Evolutionary conservation across 1,139 yeast species (phyloP).

Genomic region (Pichia cactophila): DNA sequence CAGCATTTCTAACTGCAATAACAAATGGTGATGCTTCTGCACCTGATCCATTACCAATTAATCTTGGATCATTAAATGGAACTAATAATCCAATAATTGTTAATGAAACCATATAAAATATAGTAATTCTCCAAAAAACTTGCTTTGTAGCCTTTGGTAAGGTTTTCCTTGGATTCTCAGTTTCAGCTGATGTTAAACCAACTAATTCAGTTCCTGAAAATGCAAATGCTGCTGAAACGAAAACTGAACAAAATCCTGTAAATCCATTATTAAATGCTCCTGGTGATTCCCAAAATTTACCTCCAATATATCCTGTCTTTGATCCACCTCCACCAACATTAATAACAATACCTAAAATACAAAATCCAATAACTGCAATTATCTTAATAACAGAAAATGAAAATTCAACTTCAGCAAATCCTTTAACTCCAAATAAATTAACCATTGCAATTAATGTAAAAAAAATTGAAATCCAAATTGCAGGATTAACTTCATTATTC

Average conservation of each 20-base stretch:
- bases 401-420: conserved; percentile 24
- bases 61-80: conserved; percentile 44
- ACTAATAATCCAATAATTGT: conserved; percentile 53
- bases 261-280: conserved; percentile 51
- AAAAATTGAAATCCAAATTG: conserved; percentile 56
- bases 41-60: conserved; percentile 39
- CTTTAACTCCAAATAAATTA: conserved; percentile 21
- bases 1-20: conserved; percentile 52
- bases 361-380: conserved; percentile 34
- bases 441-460: conserved; percentile 42
- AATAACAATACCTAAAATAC: conserved; percentile 40
- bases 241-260: conserved; percentile 41
- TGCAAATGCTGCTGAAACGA: conserved; percentile 47
- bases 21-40: conserved; percentile 66
- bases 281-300: conserved; percentile 47
- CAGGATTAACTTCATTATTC: conserved; percentile 50
- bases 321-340: conserved; percentile 57
- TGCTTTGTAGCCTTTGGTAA: conserved; percentile 70
- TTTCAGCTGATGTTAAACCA: conserved; percentile 42
- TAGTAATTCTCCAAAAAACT: conserved; percentile 62
- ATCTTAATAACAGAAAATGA: conserved; percentile 19
- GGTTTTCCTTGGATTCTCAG: conserved; percentile 36
- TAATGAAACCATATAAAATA: conserved; percentile 48
- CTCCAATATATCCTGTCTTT: conserved; percentile 48
- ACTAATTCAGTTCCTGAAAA: conserved; percentile 46